Base-by-base conservation (phyloP, 129 eudicot genomes). In the Artemisia argyi region DNA sequence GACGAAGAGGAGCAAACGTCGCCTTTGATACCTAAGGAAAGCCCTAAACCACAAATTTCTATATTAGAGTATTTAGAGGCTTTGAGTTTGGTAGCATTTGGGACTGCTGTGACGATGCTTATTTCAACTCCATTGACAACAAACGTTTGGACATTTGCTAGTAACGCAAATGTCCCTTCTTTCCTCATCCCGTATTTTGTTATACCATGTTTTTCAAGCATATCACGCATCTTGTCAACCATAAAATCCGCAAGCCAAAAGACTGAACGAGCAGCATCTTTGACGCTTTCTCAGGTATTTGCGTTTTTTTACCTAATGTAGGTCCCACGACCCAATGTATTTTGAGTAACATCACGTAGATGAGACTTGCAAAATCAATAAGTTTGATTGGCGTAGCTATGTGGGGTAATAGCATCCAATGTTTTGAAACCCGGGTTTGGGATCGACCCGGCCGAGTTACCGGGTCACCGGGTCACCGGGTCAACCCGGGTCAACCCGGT, bases 231-330 rank as follows among this genome's bases (percentile, higher is more conserved):
- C 4, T 48, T 68, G 35, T 48, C 75, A 53, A 72, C 87, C 76
- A 73, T 87, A 16, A 28, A 66, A 48, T 85, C 89, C 0, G 80
- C 86, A 19, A 62, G 77, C 64, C 76, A 80, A 51, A 88, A 77
- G 80, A 82, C 81, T 6, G 75, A 72, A 66, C 74, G 76, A 16
- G 77, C 90, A 4, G 48, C 79, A 24, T 88, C 94, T 22, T 73
- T 88, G 24, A 85, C 89, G 10, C 65, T 88, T 17, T 88, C 94
- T 15, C 73, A 78, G 89, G 89, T 90, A 16, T 72, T 88, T 35
- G 83, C 89, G 9, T 60, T 88, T 17, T 88, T 87, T 11, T 67
- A 78, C 85, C 83, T 79, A 63, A 28, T 28, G 30, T 3, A 28
- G 30, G 3, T 28, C 30, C 3, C 30, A 28, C 30, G 30, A 26